Evolutionary conservation across 139 green algal genomes (phyloP), one percentile per base, ranked within the genome.

Genomic region (Closterium sp.): DNA sequence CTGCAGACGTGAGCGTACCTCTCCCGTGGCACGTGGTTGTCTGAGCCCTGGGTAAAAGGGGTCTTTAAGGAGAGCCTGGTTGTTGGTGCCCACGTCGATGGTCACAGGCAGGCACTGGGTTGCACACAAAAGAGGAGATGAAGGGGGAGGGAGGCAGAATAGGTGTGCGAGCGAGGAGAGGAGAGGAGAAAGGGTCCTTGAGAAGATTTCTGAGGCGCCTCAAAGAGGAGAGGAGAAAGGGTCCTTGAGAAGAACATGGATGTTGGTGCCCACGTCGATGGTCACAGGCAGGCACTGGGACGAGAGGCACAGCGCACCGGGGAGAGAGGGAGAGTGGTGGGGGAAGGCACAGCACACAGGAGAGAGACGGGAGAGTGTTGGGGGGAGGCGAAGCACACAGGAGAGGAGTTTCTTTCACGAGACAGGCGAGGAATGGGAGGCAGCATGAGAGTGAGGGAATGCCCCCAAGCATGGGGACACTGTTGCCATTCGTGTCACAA

Each of bases 191-290:
- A 84, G 33, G 88, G n/a, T 2, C 31, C 35, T 84, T 28, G 2
- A 33, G 1, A 33, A 88, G 84, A 88, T 33, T 33, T 36, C n/a
- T n/a, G n/a, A n/a, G n/a, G n/a, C n/a, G n/a, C n/a, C n/a, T n/a
- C n/a, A n/a, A n/a, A 23, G 19, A 23, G 76, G 87, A 91, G 10
- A 4, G 88, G 28, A 25, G 12, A 1, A 91, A 84, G 33, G 88
- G n/a, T 2, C 31, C 35, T 95, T 87, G 4, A 97, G 94, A 88
- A 99, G 95, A 25, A 83, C 33, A 85, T 96, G 64, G 91, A 97
- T 98, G 94, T 98, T 97, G 84, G 97, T 99, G 81, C 97, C 97
- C 33, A 98, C 97, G 90, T 99, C 97, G n/a, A 99, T 90, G 38
- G 89, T 95, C 2, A 99, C 91, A 4, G 97, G 98, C 89, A 99